These are phyloP conservation scores for Fusarium napiforme DNA, from an alignment of 2,329 filamentous ascomycete genomes.

Conservation along the genomic window DNA sequence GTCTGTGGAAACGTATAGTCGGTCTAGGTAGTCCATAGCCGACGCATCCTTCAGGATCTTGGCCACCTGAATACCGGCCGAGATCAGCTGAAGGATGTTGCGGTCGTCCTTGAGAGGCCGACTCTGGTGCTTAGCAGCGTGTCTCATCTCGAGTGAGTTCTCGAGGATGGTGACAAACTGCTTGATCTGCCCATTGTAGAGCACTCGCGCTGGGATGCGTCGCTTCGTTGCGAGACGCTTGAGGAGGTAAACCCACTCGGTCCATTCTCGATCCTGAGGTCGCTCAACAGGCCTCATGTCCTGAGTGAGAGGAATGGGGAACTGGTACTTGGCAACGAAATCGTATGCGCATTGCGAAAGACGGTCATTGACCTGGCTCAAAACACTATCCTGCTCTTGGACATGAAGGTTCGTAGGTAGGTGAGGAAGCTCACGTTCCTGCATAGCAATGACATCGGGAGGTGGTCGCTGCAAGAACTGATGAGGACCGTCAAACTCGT, in stretches of 20 bases:
- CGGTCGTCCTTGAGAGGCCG: constrained; percentile 87
- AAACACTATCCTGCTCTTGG: constrained; percentile 85
- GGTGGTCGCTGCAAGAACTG: constrained; percentile 81
- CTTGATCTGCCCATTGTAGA: constrained; percentile 92
- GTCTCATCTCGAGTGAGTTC: constrained; percentile 88
- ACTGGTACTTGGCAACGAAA: constrained; percentile 91
- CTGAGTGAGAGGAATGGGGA: constrained; percentile 84
- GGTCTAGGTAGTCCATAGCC: constrained; percentile 85
- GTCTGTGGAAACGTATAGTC: constrained; percentile 85
- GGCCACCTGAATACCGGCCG: constrained; percentile 86
- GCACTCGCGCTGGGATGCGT: constrained; percentile 82
- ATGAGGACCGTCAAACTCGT: constrained; percentile 90
- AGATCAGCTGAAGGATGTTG: constrained; percentile 88
- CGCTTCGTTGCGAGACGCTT: constrained; percentile 88
- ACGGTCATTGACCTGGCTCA: constrained; percentile 84
- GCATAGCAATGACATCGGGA: constrained; percentile 76
- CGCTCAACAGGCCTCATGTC: constrained; percentile 82
- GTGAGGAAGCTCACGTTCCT: constrained; percentile 83
- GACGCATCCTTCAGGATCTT: constrained; percentile 87
- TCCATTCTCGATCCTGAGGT: constrained; percentile 86
- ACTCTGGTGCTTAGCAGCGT: constrained; percentile 84
- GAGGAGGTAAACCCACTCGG: constrained; percentile 89
- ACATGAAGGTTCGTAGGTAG: constrained; percentile 85
- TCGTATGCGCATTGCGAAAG: constrained; percentile 88
- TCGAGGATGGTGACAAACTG: constrained; percentile 89